Base-by-base conservation (phyloP, 345 rosid species). In the Psidium friedrichsthalianum region DNA sequence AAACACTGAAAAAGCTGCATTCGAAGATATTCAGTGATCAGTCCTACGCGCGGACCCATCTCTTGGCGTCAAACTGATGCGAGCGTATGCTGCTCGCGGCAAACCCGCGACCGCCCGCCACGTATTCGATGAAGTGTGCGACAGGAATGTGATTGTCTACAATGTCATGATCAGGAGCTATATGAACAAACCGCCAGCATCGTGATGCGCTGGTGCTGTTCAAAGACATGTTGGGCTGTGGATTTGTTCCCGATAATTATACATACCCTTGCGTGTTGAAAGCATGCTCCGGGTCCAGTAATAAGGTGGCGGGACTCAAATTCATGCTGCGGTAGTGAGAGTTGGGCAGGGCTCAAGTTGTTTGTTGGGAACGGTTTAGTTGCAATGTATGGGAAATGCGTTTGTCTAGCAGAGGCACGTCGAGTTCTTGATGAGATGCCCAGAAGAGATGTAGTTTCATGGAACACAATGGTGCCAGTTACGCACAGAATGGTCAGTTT, bases 391-490 rank as follows among this genome's bases (percentile, higher is more conserved):
- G 88, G 90, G 42, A 93, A 90, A 90, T 92, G 95, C 42, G 91
- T 91, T 51, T 86, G 85, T 87, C 51, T 88, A 82, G 86, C 47
- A 1, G 86, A 83, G 82, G 93, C 95, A 27, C 90, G 90, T 29
- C 61, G 87, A 87, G 90, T 89, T 88, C 92, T 92, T 85, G 92
- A 90, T 74, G 86, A 24, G 85, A 91, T 94, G 90, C 83, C 84
- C 20, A 69, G 83, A 82, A 92, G 88, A 88, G 91, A 94, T 74
- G 90, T 78, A 11, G 89, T 92, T 83, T 88, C 93, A 11, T 93
- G 95, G 95, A 94, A 94, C 84, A 86, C 93, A 42, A 87, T 93
- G 93, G 94, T 93, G 90, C 93, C 0, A 91, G 93, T 25, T 94
- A 92, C 57, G 83, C 88, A 36, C 93, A 92, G 83, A 93, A 89